Conservation (phyloP, 257 asterid genomes). For the Lithospermum erythrorhizon region DNA sequence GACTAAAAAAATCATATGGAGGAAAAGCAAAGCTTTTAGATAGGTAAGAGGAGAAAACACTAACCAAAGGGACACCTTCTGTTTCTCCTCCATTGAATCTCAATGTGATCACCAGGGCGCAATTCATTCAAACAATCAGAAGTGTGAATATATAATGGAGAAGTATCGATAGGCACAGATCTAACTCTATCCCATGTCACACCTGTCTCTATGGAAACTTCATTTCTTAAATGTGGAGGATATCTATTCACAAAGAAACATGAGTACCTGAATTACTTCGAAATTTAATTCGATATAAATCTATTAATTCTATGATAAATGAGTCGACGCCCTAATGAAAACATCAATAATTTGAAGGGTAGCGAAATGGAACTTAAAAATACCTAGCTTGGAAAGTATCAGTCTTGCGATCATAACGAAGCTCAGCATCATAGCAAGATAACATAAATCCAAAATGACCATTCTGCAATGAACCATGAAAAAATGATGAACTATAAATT, state of each 20-base stretch:
- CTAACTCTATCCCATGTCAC: slow-evolving; percentile 78
- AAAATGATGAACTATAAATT: neutral
- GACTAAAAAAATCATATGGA: neutral
- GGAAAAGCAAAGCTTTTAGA: neutral
- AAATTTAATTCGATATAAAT: no score
- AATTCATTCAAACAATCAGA: slow-evolving; percentile 66
- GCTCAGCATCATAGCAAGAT: slow-evolving; percentile 24
- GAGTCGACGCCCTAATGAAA: neutral
- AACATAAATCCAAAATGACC: slow-evolving; percentile 24
- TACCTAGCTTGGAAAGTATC: slow-evolving; percentile 25
- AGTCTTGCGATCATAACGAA: slow-evolving; percentile 18
- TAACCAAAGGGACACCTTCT: slow-evolving; percentile 78
- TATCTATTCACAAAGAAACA: slow-evolving; percentile 31
- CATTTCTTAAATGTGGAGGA: slow-evolving; percentile 72
- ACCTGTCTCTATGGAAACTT: slow-evolving; percentile 56
- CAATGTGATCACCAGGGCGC: slow-evolving; percentile 71
- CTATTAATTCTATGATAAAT: neutral
- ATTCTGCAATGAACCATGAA: slow-evolving; percentile 13
- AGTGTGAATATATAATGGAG: slow-evolving; percentile 54
- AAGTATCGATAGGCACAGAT: slow-evolving; percentile 51
- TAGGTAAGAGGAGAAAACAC: slow-evolving; percentile 12
- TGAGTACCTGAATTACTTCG: no score
- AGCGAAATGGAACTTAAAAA: neutral
- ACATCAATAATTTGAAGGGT: neutral
- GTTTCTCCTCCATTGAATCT: slow-evolving; percentile 89